Conservation (phyloP, 2,329 filamentous ascomycete genomes). For the Coniochaeta sp. region DNA sequence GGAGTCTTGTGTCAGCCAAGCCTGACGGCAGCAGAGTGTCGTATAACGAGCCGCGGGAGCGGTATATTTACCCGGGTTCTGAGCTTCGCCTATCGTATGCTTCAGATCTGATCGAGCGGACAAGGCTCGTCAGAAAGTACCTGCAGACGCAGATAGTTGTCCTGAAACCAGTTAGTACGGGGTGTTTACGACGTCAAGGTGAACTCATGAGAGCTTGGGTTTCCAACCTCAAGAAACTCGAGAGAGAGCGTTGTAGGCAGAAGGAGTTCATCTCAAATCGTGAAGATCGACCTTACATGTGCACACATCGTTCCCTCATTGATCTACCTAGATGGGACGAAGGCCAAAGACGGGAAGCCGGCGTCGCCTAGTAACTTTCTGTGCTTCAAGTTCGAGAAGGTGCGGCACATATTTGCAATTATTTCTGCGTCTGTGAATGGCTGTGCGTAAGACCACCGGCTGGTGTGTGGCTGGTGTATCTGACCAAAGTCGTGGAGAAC, state of each 20-base stretch:
- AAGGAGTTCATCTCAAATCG: conserved; percentile 7
- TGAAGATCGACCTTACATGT: conserved; percentile 10
- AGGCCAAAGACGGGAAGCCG: conserved; percentile 4
- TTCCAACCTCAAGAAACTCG: neutral
- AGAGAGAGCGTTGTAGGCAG: neutral
- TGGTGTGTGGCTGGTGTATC: conserved; percentile 12
- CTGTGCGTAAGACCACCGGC: conserved; percentile 3
- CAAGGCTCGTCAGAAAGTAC: neutral
- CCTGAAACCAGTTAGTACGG: neutral
- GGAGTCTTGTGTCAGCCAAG: neutral
- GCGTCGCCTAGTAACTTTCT: conserved; percentile 3
- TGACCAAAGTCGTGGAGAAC: conserved; percentile 3
- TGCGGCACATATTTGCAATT: conserved; percentile 9
- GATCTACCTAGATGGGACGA: conserved; percentile 12
- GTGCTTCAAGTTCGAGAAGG: conserved; percentile 8
- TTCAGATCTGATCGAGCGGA: neutral
- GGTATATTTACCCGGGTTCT: neutral
- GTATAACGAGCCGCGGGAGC: neutral
- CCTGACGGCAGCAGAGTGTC: neutral
- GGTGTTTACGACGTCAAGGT: neutral
- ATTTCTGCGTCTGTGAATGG: conserved; percentile 3
- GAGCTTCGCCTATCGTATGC: neutral
- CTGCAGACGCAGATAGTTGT: neutral
- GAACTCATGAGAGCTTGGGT: neutral
- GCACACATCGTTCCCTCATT: conserved; percentile 8